A percentile compares a stretch with the other conserved stretches of the same genome.
phyloP scores from a whole-genome alignment of 306 rosid genomes.

The Ammopiptanthus mongolicus region DNA sequence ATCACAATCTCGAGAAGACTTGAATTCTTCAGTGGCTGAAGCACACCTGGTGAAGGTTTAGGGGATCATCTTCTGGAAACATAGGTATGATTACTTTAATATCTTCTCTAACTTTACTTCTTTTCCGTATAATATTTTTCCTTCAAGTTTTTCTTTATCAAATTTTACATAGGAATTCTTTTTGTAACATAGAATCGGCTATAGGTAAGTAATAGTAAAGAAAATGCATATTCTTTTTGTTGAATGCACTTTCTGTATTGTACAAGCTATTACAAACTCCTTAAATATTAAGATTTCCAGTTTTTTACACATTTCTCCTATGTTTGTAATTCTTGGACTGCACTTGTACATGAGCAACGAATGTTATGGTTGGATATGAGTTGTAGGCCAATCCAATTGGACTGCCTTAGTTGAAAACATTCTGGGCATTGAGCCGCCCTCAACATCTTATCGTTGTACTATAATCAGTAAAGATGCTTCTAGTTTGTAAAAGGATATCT shows the following conservation, averaged over 20 bases:
- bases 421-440: neutral
- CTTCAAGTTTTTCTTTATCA: constrained; percentile 9
- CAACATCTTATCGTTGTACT: neutral
- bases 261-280: neutral
- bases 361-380: neutral
- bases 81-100: constrained; percentile 39
- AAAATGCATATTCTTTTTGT: constrained; percentile 3
- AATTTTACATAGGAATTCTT: constrained; percentile 27
- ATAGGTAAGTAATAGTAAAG: constrained; percentile 24
- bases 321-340: constrained; percentile 12
- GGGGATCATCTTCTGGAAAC: constrained; percentile 33
- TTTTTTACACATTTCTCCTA: neutral
- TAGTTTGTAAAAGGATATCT: neutral
- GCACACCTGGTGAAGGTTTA: constrained; percentile 70
- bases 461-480: neutral
- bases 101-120: constrained; percentile 15
- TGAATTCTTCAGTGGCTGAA: constrained; percentile 68
- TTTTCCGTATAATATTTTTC: neutral
- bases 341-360: neutral
- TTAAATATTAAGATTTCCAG: neutral
- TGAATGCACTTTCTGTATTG: constrained; percentile 1
- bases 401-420: neutral
- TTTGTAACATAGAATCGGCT: constrained; percentile 26
- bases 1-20: constrained; percentile 96
- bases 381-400: neutral